phyloP scores from a whole-genome alignment of 345 rosid genomes.

The Populus deltoides region DNA sequence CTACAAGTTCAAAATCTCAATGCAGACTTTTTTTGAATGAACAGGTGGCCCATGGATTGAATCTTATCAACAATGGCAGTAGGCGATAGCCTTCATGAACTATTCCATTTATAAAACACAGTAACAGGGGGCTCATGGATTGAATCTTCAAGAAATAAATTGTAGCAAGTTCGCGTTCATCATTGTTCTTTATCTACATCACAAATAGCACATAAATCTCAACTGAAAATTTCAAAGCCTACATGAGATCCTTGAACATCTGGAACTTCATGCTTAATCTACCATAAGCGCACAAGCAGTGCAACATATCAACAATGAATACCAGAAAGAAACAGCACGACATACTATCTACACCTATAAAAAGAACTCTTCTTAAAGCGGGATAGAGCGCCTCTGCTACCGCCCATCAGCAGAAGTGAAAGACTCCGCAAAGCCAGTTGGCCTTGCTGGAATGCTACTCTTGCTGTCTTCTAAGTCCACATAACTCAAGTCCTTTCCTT shows the following conservation, averaged over 20 bases:
- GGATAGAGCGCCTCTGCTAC: conserved; percentile 18
- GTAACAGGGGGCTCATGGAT: background rate
- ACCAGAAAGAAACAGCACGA: conserved; percentile 12
- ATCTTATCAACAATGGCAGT: background rate
- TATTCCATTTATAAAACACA: no score
- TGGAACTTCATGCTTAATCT: background rate
- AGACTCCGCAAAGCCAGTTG: conserved; percentile 69
- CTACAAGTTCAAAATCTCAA: no score
- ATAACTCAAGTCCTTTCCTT: conserved; percentile 61
- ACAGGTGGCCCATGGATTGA: no score
- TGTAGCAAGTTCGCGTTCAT: conserved; percentile 11
- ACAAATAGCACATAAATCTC: conserved; percentile 20
- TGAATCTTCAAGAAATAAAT: background rate
- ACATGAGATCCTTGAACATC: conserved; percentile 3
- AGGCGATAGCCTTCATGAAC: background rate
- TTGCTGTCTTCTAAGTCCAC: conserved; percentile 60
- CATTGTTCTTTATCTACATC: conserved; percentile 37
- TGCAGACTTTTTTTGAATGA: no score
- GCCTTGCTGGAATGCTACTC: conserved; percentile 68
- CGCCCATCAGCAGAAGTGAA: conserved; percentile 75
- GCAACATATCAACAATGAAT: conserved; percentile 21
- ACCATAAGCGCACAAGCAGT: background rate
- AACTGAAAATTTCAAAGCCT: conserved; percentile 16
- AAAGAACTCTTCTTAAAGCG: conserved; percentile 3
- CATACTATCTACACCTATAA: conserved; percentile 33